These are phyloP conservation scores for Candida piceae DNA, from an alignment of 805 yeast genomes.

Conservation along the genomic window DNA sequence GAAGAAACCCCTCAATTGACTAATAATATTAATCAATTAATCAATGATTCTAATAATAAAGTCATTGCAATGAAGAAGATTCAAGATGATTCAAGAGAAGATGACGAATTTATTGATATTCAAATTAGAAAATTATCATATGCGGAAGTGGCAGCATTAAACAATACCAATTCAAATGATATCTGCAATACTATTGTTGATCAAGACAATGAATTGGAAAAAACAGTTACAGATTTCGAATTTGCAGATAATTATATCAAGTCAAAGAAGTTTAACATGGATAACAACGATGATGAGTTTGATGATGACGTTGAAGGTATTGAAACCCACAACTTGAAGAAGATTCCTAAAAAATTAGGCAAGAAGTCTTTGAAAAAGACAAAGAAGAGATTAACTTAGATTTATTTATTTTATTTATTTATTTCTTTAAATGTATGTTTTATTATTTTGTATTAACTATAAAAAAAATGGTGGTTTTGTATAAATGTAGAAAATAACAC, in stretches of 20 bases:
- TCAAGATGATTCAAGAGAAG: slow-evolving; percentile 20
- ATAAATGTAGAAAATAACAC: background rate
- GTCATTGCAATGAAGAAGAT: slow-evolving; percentile 31
- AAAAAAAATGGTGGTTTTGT: too few relatives aligned
- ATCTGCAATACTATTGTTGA: slow-evolving; percentile 22
- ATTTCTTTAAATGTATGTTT: too few relatives aligned
- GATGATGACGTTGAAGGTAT: background rate
- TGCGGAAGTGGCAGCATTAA: slow-evolving; percentile 45
- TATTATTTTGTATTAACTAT: too few relatives aligned
- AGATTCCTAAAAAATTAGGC: too few relatives aligned
- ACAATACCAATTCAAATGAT: slow-evolving; percentile 9
- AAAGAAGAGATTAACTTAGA: too few relatives aligned
- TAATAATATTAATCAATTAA: background rate
- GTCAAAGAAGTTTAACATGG: slow-evolving; percentile 3
- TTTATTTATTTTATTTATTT: too few relatives aligned
- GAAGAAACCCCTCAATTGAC: too few relatives aligned
- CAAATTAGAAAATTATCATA: slow-evolving; percentile 44
- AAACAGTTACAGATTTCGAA: slow-evolving; percentile 30
- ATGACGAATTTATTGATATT: slow-evolving; percentile 41
- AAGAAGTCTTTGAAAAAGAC: too few relatives aligned
- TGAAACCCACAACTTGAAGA: too few relatives aligned
- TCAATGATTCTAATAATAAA: slow-evolving; percentile 18
- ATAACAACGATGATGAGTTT: background rate
- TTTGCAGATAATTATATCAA: slow-evolving; percentile 20
- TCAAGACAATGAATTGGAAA: slow-evolving; percentile 27